Base-by-base conservation (phyloP, 352 stramenopile species). In the Globisporangium emineosum region DNA sequence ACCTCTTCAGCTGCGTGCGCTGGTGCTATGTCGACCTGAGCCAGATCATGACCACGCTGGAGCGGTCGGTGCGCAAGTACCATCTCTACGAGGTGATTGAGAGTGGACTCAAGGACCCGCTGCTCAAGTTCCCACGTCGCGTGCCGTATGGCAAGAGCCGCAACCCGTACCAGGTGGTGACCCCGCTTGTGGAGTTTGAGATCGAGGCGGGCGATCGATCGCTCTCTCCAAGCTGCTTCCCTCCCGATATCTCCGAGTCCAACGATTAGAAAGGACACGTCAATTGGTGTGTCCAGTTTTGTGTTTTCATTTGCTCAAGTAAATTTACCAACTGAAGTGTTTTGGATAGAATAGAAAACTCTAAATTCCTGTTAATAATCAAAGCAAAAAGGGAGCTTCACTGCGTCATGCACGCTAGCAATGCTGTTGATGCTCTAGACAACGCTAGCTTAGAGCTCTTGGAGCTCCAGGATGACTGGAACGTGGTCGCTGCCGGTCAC, bases 401-500 rank as follows among this genome's bases (percentile, higher is more conserved):
- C 17, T 15, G 5, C 5, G 37, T 45, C 37, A 45, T n/a, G 5
- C 5, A n/a, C 21, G 40, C 40, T 9, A 15, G 9, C 35, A 12
- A 3, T 15, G 35, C 35, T 19, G 35, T 12, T 45, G 40, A 45
- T 5, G 40, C 17, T 21, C 17, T 19, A 8, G 17, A 42, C 35
- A n/a, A 12, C 13, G 37, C 37, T 45, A 10, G 40, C 32, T 47
- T n/a, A 68, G 19, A 79, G 37, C 23, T 62, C 51, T 19, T 68
- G 64, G 54, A 92, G 75, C 50, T 90, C 80, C 25, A 94, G 63
- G 3, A 80, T 83, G 53, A 95, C 81, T 7, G 86, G 86, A 19
- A 93, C 75, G 63, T 95, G 86, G 58, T 95, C 86, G 70, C 84
- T 93, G 19, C 86, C 86, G 8, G 68, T 73, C 30, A 95, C 82